These are phyloP conservation scores for Mucor racemosus DNA, from an alignment of 371 early-diverging fungal species.

Conservation along the genomic window DNA sequence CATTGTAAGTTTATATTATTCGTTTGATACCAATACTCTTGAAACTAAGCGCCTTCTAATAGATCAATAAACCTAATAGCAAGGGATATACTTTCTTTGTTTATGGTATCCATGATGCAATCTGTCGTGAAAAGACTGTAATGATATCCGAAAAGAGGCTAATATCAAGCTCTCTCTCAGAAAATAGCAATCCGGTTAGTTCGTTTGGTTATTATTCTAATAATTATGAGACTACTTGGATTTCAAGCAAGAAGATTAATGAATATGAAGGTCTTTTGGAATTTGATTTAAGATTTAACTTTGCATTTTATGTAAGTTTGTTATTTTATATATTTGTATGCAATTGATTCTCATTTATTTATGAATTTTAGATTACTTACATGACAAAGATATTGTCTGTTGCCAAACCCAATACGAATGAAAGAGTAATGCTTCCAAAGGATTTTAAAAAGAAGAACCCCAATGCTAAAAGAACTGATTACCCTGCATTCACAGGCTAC, in stretches of 20 bases:
- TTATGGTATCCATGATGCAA: constrained; percentile 17
- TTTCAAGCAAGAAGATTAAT: neutral
- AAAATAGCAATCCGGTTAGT: neutral
- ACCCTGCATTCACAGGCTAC: constrained; percentile 52
- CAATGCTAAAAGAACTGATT: constrained; percentile 32
- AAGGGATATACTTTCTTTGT: constrained; percentile 39
- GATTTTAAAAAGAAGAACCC: constrained; percentile 39
- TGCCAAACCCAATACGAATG: constrained; percentile 24
- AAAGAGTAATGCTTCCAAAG: constrained; percentile 35
- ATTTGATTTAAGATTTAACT: constrained; percentile 16
- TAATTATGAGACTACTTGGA: neutral
- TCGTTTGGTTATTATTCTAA: neutral
- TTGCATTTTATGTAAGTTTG: constrained; percentile 17
- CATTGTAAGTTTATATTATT: neutral
- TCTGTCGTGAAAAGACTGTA: neutral
- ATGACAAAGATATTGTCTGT: constrained; percentile 1
- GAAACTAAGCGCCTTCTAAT: neutral
- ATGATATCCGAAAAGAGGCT: neutral
- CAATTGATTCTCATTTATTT: neutral
- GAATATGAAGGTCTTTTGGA: neutral
- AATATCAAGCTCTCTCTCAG: neutral
- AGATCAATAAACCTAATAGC: constrained; percentile 37
- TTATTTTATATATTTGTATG: neutral
- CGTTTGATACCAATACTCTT: neutral
- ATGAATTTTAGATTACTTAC: constrained; percentile 16